These are phyloP conservation scores for Panicum miliaceum DNA, from an alignment of 176 grass and related monocot species.

Conservation along the genomic window DNA sequence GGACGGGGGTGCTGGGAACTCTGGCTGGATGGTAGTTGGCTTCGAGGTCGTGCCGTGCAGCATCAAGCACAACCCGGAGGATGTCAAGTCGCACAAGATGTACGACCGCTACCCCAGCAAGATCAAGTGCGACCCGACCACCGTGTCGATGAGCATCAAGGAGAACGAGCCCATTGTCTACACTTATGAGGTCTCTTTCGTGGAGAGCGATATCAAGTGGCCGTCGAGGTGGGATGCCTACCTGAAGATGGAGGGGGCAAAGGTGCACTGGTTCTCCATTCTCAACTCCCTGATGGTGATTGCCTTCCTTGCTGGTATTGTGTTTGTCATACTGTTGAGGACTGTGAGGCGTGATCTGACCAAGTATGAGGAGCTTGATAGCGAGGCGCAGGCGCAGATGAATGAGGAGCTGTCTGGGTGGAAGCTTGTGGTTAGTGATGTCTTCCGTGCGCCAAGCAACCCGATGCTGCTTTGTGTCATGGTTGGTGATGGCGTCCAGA, in stretches of 20 bases:
- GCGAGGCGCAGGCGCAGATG: constrained; percentile 74
- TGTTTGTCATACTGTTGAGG: constrained; percentile 73
- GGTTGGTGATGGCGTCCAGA: constrained; percentile 83
- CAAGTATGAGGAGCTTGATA: constrained; percentile 80
- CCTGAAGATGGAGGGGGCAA: constrained; percentile 85
- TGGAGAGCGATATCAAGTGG: constrained; percentile 88
- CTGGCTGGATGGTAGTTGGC: constrained; percentile 75
- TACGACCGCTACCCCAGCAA: constrained; percentile 51
- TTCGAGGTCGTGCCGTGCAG: constrained; percentile 86
- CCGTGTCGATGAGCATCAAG: constrained; percentile 68
- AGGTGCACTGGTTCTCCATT: constrained; percentile 94
- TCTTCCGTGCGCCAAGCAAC: constrained; percentile 72
- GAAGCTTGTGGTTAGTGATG: constrained; percentile 85
- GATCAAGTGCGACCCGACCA: constrained; percentile 69
- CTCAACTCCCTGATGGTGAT: constrained; percentile 92
- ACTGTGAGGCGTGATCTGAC: constrained; percentile 76
- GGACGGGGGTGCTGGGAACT: constrained; percentile 2
- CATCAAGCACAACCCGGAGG: constrained; percentile 55
- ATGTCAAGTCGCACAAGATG: constrained; percentile 58
- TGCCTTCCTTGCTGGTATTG: constrained; percentile 76
- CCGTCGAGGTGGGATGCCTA: constrained; percentile 83
- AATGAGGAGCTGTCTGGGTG: constrained; percentile 87
- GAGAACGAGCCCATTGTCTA: constrained; percentile 71
- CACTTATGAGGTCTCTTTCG: constrained; percentile 74
- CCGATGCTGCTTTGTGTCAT: constrained; percentile 72